Evolutionary conservation across 2,329 filamentous ascomycete genomes (phyloP), one percentile per base, ranked within the genome.

Genomic region (Thermothelomyces thermophilus): DNA sequence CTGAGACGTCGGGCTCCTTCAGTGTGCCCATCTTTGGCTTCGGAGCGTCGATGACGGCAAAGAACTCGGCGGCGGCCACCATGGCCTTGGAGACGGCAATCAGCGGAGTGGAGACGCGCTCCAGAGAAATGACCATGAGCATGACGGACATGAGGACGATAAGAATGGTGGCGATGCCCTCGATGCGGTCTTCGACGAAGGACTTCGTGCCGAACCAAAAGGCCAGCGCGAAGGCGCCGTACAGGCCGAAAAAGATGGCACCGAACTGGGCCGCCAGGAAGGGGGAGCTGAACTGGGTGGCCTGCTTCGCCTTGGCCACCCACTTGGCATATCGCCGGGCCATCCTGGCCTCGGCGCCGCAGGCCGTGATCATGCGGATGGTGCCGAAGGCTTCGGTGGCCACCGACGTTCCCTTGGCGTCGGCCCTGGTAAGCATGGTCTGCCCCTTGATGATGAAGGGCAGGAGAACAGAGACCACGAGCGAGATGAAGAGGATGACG

Each of bases 121-220:
- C 74, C 2, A 83, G 61, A 1, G 78, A 77, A 39, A 81, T 71
- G 7, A 79, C 70, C 55, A 78, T 70, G 58, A 82, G 69, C 69
- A 82, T 77, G 39, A 82, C 73, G 9, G 76, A 80, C 64, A 80
- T 74, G 34, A 81, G 62, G 0, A 80, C 75, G 19, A 80, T 71
- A 22, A 82, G 66, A 44, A 84, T 73, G 7, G 73, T 75, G 37
- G 77, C 73, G 10, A 81, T 68, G 50, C 68, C 69, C 14, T 68
- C 56, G 35, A 83, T 62, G 16, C 69, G 67, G 1, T 72, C 72
- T 11, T 77, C 69, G 2, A 70, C 54, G 41, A 66, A 73, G 0
- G 74, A 71, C 57, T 73, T 76, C 40, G 75, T 73, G 3, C 81
- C 82, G 56, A 76, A 84, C 79, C 79, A 84, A 54, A 85, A 85